phyloP scores from a whole-genome alignment of 345 rosid species.

The Sisymbrium irio region DNA sequence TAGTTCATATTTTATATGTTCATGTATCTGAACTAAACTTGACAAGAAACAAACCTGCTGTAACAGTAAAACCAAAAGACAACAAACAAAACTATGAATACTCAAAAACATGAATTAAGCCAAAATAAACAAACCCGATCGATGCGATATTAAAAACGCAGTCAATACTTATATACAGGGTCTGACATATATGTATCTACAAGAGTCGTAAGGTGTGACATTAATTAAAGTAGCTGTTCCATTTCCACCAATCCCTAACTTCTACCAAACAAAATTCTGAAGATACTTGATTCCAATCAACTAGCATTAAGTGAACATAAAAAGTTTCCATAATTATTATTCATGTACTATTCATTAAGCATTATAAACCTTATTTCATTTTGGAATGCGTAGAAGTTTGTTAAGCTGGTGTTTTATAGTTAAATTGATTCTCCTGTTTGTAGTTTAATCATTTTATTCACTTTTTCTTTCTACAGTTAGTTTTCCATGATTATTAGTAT shows the following conservation, averaged over 20 bases:
- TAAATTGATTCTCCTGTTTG: background rate
- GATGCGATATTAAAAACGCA: background rate
- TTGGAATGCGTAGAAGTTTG: background rate
- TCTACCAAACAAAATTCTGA: background rate
- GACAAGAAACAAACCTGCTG: background rate
- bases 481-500: too few species aligned
- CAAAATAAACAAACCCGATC: background rate
- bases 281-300: background rate
- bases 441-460: background rate
- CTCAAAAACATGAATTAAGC: background rate
- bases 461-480: background rate
- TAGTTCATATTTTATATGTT: background rate
- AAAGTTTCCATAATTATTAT: background rate
- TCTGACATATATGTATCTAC: conserved; percentile 7
- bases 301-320: background rate
- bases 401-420: background rate
- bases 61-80: background rate
- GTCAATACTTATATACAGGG: background rate
- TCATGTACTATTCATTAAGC: too few species aligned
- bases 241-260: conserved; percentile 8
- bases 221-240: background rate
- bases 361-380: too few species aligned
- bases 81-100: background rate
- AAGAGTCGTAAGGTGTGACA: background rate
- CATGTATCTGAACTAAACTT: background rate